Conservation (phyloP, 1,139 yeast genomes). For the Barnettozyma hawaiiensis region DNA sequence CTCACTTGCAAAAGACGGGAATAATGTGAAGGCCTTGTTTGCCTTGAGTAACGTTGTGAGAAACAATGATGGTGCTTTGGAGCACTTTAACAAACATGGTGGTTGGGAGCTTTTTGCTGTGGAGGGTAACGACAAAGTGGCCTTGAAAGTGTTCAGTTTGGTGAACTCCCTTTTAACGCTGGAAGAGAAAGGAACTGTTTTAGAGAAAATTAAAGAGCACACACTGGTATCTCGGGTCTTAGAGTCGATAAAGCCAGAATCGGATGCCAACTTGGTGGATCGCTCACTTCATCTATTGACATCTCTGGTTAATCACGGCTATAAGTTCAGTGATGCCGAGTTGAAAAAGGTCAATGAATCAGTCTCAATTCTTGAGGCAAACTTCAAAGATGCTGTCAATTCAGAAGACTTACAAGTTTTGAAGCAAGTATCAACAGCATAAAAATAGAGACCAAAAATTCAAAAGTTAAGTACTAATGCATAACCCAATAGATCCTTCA, state of each 20-base stretch:
- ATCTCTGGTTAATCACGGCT: constrained; percentile 42
- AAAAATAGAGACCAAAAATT: not conserved
- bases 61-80: constrained; percentile 56
- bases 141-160: constrained; percentile 51
- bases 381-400: constrained; percentile 43
- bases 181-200: constrained; percentile 33
- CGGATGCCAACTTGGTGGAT: constrained; percentile 52
- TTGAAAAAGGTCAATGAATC: constrained; percentile 36
- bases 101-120: constrained; percentile 54
- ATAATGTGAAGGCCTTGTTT: constrained; percentile 57
- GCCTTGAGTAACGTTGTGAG: constrained; percentile 75
- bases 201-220: constrained; percentile 38
- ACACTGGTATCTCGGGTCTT: constrained; percentile 37
- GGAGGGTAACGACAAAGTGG: constrained; percentile 32
- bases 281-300: constrained; percentile 51
- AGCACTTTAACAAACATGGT: constrained; percentile 44
- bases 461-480: not conserved
- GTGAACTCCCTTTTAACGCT: constrained; percentile 54
- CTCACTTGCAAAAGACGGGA: constrained; percentile 31
- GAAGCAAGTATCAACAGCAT: constrained; percentile 40
- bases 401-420: constrained; percentile 47
- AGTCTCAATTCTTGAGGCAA: constrained; percentile 37
- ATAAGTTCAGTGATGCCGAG: constrained; percentile 46
- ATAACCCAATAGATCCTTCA: constrained; percentile 31
- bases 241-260: constrained; percentile 34